Base-by-base conservation (phyloP, 352 stramenopile genomes). In the Phytophthora pinifolia region DNA sequence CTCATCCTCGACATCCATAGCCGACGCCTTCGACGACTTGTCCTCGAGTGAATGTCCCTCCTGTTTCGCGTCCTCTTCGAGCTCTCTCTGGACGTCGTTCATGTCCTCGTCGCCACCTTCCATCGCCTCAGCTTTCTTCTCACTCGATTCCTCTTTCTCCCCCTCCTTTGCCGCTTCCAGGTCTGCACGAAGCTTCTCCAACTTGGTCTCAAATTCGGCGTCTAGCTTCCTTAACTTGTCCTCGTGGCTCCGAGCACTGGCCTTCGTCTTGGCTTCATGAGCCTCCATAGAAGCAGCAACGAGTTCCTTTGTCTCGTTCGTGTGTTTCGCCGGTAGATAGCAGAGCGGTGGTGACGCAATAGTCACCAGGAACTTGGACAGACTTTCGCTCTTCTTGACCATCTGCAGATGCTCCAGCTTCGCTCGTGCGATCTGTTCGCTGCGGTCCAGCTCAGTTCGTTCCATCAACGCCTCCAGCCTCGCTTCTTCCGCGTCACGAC, bases 281-380 rank as follows among this genome's bases (percentile, higher is more conserved):
- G 80, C 83, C 49, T 93, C 83, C 46, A 79, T 70, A 0, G 78
- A 88, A 6, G 80, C 80, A 30, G 73, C 76, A 13, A 93, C 62
- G 2, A 93, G 54, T 38, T 88, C 83, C 15, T 88, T 71, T 1
- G 76, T 90, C 45, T 93, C 83, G 38, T 91, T 88, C 14, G 80
- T 93, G 59, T 88, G 79, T 30, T 76, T 85, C 31, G 70, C 63
- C 15, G 83, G 83, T 14, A 89, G 65, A 46, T 91, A 93, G 45
- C 80, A 86, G 29, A 93, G 76, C 9, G 80, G 76, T 0, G 82
- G 82, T 9, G 77, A 85, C 27, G 83, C 50, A 15, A 88, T 76
- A 5, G 80, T 93, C 37, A 82, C 62, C 37, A 93, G 29, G 55
- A 88, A 92, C n/a, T 72, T 75, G 9, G 80, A 68, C 37, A 83